Evolutionary conservation across 257 asterid genomes (phyloP).

Genomic region (Cynanchum wilfordii): DNA sequence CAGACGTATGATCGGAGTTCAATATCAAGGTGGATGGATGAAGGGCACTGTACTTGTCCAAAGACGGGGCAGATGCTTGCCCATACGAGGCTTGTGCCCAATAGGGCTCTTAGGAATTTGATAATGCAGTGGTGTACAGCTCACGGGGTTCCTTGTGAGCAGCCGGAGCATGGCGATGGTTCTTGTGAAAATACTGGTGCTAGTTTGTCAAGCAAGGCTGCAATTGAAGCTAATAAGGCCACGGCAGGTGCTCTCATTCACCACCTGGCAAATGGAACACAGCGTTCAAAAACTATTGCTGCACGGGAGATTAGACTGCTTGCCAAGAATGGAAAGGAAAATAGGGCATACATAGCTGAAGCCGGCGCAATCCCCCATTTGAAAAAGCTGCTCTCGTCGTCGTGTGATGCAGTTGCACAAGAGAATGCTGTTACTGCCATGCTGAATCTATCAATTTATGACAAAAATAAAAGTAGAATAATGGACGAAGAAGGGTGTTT

Average conservation of each 20-base stretch:
- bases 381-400: conserved; percentile 46
- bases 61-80: conserved; percentile 77
- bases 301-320: conserved; percentile 77
- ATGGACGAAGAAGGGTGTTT: conserved; percentile 82
- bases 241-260: conserved; percentile 51
- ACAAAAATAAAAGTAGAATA: conserved; percentile 64
- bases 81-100: conserved; percentile 58
- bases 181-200: conserved; percentile 27
- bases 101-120: conserved; percentile 66
- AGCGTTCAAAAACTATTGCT: conserved; percentile 57
- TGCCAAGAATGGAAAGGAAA: conserved; percentile 72
- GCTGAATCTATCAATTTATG: conserved; percentile 80
- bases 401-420: conserved; percentile 63
- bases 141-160: conserved; percentile 53
- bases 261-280: conserved; percentile 59
- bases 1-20: conserved; percentile 85
- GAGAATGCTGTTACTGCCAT: conserved; percentile 89
- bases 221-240: conserved; percentile 66
- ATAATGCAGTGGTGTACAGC: conserved; percentile 80
- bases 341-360: conserved; percentile 78
- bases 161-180: conserved; percentile 48
- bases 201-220: conserved; percentile 55
- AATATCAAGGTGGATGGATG: conserved; percentile 82
- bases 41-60: conserved; percentile 82
- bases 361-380: conserved; percentile 77